These are phyloP conservation scores for Capronia americana DNA, from an alignment of 2,329 filamentous ascomycete genomes.

Conservation along the genomic window DNA sequence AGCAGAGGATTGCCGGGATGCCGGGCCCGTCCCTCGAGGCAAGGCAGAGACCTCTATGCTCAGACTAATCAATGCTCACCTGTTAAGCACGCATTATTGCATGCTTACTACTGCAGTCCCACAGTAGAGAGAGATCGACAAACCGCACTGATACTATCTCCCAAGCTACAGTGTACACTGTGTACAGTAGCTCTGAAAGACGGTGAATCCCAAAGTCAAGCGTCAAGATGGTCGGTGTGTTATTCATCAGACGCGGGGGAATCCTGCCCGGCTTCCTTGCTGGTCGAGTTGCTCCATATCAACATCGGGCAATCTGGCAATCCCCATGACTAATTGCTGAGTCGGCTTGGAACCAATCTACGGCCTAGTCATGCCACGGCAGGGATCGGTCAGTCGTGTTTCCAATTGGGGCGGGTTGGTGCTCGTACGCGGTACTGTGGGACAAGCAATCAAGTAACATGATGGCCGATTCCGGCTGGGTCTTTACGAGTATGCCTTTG, in stretches of 20 bases:
- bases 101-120: too few species aligned
- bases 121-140: neutral
- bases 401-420: neutral
- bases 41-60: neutral
- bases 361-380: conserved; percentile 1
- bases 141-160: neutral
- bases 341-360: neutral
- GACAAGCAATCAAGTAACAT: neutral
- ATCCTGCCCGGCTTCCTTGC: neutral
- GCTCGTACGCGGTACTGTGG: neutral
- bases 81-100: neutral
- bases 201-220: neutral
- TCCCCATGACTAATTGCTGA: conserved; percentile 17
- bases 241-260: neutral
- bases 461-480: neutral
- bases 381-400: neutral
- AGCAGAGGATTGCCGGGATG: neutral
- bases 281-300: neutral
- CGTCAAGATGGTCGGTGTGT: neutral
- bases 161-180: neutral
- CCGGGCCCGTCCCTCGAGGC: neutral
- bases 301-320: conserved; percentile 3
- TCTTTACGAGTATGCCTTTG: neutral
- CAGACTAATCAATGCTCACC: neutral
- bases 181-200: neutral